Evolutionary conservation across 2,329 filamentous ascomycete genomes (phyloP).

Genomic region (Cordyceps pruinosa): DNA sequence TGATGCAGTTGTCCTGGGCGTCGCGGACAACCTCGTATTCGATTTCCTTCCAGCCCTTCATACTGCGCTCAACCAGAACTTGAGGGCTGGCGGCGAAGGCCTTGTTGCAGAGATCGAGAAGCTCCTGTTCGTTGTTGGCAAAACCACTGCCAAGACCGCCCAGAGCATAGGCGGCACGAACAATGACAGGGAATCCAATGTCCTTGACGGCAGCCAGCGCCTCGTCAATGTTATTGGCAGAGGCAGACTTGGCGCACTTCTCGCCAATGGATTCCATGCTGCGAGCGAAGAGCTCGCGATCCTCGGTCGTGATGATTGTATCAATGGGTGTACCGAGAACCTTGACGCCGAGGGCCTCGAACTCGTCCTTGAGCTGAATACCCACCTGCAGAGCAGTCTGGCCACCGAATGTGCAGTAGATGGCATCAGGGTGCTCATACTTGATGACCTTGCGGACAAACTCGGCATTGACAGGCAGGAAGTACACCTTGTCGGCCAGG

Average conservation of each 20-base stretch:
- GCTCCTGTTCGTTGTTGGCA: conserved; percentile 76
- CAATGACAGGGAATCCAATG: conserved; percentile 95
- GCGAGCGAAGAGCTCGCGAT: conserved; percentile 92
- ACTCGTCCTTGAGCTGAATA: conserved; percentile 96
- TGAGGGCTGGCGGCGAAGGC: conserved; percentile 93
- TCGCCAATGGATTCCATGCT: conserved; percentile 98
- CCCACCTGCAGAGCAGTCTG: conserved; percentile 96
- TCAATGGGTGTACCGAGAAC: conserved; percentile 95
- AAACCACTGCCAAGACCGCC: conserved; percentile 95
- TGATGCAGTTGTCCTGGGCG: conserved; percentile 95
- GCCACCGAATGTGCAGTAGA: conserved; percentile 96
- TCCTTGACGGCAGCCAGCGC: conserved; percentile 80
- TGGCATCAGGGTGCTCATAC: conserved; percentile 89
- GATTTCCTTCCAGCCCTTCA: conserved; percentile 99
- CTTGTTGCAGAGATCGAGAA: conserved; percentile 85
- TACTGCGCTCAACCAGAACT: conserved; percentile 92
- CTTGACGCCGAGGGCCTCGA: conserved; percentile 83
- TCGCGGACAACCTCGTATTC: conserved; percentile 98
- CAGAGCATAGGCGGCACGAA: conserved; percentile 90
- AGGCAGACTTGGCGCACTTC: conserved; percentile 96
- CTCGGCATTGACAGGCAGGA: conserved; percentile 91
- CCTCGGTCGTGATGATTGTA: conserved; percentile 97
- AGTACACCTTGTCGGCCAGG: conserved; percentile 97
- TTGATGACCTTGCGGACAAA: conserved; percentile 97
- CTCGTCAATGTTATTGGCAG: conserved; percentile 81